A percentile compares a stretch with the other conserved stretches of the same genome.
phyloP scores from a whole-genome alignment of 345 rosid genomes.

The Aquilaria yunnanensis region DNA sequence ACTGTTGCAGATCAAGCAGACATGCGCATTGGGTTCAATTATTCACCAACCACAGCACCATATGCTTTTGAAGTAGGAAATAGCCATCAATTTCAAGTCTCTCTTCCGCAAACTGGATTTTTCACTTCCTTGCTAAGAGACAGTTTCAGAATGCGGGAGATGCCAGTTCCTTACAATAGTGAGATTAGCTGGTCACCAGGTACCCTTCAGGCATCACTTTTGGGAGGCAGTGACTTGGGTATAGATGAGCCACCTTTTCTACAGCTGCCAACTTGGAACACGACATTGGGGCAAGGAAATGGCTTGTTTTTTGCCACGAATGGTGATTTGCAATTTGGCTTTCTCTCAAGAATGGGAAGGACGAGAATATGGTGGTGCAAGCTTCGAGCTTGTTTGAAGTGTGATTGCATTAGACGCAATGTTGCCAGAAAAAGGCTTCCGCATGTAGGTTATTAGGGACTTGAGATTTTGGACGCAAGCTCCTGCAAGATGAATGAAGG shows the following conservation, averaged over 20 bases:
- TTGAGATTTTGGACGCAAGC: conserved; percentile 8
- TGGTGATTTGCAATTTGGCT: conserved; percentile 21
- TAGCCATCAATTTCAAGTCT: conserved; percentile 13
- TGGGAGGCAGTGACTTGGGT: neutral
- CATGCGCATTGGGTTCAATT: conserved; percentile 17
- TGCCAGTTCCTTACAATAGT: conserved; percentile 4
- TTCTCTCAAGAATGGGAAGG: conserved; percentile 16
- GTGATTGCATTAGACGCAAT: conserved; percentile 23
- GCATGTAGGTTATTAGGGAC: conserved; percentile 16
- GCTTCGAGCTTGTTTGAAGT: conserved; percentile 52
- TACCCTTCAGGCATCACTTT: conserved; percentile 10
- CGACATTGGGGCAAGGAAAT: conserved; percentile 24
- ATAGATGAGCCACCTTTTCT: conserved; percentile 3
- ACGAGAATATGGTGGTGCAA: conserved; percentile 63
- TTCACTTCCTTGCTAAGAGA: conserved; percentile 15
- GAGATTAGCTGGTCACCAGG: conserved; percentile 14
- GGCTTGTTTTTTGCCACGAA: conserved; percentile 13
- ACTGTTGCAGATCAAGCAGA: conserved; percentile 24
- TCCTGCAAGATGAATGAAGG: conserved; percentile 1
- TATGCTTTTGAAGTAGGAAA: conserved; percentile 14
- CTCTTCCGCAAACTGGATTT: conserved; percentile 8
- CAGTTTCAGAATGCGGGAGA: conserved; percentile 24
- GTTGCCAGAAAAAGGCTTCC: conserved; percentile 20
- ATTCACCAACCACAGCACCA: conserved; percentile 18
- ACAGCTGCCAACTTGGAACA: conserved; percentile 29